These are phyloP conservation scores for Torulaspora pretoriensis DNA, from an alignment of 1,139 yeast species.

Conservation along the genomic window DNA sequence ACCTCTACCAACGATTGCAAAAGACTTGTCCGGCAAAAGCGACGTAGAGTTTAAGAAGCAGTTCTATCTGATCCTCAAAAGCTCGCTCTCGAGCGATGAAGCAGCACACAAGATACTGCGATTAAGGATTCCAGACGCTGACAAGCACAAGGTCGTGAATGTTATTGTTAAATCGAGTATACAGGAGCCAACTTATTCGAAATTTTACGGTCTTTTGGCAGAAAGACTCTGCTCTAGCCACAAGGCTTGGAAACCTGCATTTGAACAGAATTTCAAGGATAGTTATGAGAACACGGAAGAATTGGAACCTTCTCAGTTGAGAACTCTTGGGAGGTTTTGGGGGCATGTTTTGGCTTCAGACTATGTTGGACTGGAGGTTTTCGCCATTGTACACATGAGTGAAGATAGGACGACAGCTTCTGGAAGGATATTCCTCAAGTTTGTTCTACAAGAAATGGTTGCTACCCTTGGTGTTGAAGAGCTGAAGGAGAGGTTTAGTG, in stretches of 20 bases:
- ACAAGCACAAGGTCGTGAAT: slow-evolving; percentile 53
- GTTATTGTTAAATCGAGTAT: slow-evolving; percentile 80
- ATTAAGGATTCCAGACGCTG: slow-evolving; percentile 41
- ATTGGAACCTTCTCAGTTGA: slow-evolving; percentile 64
- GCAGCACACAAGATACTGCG: slow-evolving; percentile 79
- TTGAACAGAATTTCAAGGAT: slow-evolving; percentile 49
- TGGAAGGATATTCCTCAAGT: slow-evolving; percentile 75
- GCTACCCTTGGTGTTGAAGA: slow-evolving; percentile 66
- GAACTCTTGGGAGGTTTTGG: slow-evolving; percentile 81
- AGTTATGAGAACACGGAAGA: slow-evolving; percentile 60
- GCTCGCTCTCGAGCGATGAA: slow-evolving; percentile 92
- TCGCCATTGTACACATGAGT: slow-evolving; percentile 52
- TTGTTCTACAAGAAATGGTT: slow-evolving; percentile 73
- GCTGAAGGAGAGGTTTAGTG: slow-evolving; percentile 47
- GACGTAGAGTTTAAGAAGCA: slow-evolving; percentile 62
- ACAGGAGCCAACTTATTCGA: slow-evolving; percentile 84
- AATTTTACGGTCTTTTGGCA: slow-evolving; percentile 75
- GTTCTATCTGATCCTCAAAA: slow-evolving; percentile 79
- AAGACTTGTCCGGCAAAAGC: slow-evolving; percentile 68
- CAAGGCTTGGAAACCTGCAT: slow-evolving; percentile 53
- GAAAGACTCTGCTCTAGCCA: slow-evolving; percentile 56
- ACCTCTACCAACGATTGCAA: slow-evolving; percentile 18
- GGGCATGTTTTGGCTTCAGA: slow-evolving; percentile 80
- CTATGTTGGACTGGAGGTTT: slow-evolving; percentile 58
- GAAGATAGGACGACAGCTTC: slow-evolving; percentile 76